phyloP scores from a whole-genome alignment of 2,329 filamentous ascomycete genomes.

The Coniella lustricola region DNA sequence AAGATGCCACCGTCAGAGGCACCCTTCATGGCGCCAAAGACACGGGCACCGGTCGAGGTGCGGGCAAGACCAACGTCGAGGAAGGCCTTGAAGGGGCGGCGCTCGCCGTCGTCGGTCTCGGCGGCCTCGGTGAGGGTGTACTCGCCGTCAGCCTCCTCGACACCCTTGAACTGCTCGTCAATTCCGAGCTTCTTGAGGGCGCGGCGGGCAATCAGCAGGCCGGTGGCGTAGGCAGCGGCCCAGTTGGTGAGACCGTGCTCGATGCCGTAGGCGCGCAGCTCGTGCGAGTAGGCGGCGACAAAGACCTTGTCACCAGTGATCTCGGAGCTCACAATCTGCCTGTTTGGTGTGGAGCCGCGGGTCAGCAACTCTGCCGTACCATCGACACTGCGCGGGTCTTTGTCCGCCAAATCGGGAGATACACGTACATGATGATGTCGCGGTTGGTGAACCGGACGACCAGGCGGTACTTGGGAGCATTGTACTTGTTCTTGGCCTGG shows the following conservation, averaged over 20 bases:
- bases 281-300: conserved; percentile 85
- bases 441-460: conserved; percentile 99
- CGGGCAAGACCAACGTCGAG: conserved; percentile 96
- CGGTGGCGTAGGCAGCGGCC: conserved; percentile 93
- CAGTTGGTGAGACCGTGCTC: conserved; percentile 99
- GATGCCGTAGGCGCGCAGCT: conserved; percentile 96
- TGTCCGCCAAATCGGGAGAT: background rate
- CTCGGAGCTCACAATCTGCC: conserved; percentile 94
- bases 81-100: conserved; percentile 98
- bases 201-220: conserved; percentile 94
- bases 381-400: background rate
- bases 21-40: conserved; percentile 99
- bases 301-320: conserved; percentile 98
- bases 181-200: conserved; percentile 95
- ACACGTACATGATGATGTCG: conserved; percentile 43
- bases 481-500: conserved; percentile 99
- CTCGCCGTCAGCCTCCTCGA: conserved; percentile 96
- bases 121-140: conserved; percentile 91
- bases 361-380: background rate
- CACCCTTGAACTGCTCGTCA: conserved; percentile 86
- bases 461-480: conserved; percentile 98
- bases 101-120: conserved; percentile 84
- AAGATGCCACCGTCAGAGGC: conserved; percentile 96
- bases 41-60: conserved; percentile 95
- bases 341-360: conserved; percentile 56